Evolutionary conservation across 306 rosid species (phyloP), one percentile per base, ranked within the genome.

Genomic region (Boehmeria nivea): DNA sequence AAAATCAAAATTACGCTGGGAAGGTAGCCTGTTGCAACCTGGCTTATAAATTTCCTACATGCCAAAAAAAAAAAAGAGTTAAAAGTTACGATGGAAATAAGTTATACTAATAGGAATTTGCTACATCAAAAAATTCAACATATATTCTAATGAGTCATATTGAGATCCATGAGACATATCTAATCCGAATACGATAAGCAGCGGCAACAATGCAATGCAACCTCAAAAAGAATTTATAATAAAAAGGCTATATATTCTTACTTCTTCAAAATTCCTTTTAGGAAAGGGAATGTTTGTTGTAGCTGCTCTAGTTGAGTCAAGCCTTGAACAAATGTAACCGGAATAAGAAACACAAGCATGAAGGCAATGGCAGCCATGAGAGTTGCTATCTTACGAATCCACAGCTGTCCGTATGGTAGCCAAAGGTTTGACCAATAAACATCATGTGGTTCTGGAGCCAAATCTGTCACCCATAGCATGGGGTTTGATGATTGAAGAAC

Each of bases 401-500:
- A 91, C 40, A 91, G 82, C 76, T 84, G 95, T 63, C 57, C 65
- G 44, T 81, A 91, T 2, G 96, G 99, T 78, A 91, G 76, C 78
- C 93, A 78, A 62, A 91, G 87, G 63, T 81, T 91, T 66, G 96
- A 72, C 99, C 99, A 91, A 75, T 78, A 87, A 62, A 91, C 77
- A 77, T 91, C 95, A 12, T 59, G 62, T 36, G 99, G 99, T 25
- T 83, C 96, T 4, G 99, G 99, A 67, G 99, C 99, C 63, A 59
- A 50, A 57, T 78, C 76, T 53, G 96, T 85, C 61, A 84, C 96
- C 96, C 95, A 91, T 64, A 57, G 57, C 99, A 91, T 85, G 43
- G 99, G 99, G 85, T 91, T 85, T 73, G 96, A 53, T 27, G 96
- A 76, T 67, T 87, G 99, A 79, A 91, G 95, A 82, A 70, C 71